Percentiles rank a stretch among this genome's conserved stretches.
These are phyloP conservation scores for Phytophthora ohioensis DNA, from an alignment of 352 stramenopile genomes.

Conservation along the genomic window DNA sequence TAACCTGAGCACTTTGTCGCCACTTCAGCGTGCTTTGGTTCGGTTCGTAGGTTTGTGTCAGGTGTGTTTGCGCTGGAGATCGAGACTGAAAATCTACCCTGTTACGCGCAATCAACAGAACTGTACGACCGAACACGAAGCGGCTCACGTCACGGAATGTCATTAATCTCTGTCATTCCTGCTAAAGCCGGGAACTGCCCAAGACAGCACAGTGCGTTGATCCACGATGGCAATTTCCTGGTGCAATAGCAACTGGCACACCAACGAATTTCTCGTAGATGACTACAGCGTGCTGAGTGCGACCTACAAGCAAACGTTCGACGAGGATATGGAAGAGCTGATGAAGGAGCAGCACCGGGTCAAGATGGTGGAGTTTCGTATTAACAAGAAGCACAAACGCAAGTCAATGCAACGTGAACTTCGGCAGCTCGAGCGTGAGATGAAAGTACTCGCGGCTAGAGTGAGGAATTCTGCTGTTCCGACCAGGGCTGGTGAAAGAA, in stretches of 20 bases:
- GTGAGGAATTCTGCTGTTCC: constrained; percentile 1
- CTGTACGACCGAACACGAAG: constrained; percentile 13
- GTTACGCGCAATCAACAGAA: too few relatives aligned
- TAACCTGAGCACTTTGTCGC: too few relatives aligned
- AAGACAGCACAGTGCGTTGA: background rate
- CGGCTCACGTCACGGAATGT: background rate
- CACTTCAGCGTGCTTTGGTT: too few relatives aligned
- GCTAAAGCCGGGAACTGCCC: background rate
- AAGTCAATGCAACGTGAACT: constrained; percentile 28
- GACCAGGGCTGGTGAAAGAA: background rate
- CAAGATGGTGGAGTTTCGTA: constrained; percentile 40
- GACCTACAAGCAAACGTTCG: background rate
- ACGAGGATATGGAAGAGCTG: background rate
- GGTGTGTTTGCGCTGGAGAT: too few relatives aligned
- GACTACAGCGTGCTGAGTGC: background rate
- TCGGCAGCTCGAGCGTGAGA: constrained; percentile 24
- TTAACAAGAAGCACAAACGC: constrained; percentile 36
- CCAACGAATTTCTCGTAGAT: background rate
- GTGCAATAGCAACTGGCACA: background rate
- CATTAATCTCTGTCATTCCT: background rate
- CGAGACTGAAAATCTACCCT: too few relatives aligned
- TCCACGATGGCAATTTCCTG: background rate
- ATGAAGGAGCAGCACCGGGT: constrained; percentile 34
- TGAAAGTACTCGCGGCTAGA: constrained; percentile 26
- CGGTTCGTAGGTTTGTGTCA: too few relatives aligned